Base-by-base conservation (phyloP, 2,329 filamentous ascomycete genomes). In the Dichotomopilus funicola region DNA sequence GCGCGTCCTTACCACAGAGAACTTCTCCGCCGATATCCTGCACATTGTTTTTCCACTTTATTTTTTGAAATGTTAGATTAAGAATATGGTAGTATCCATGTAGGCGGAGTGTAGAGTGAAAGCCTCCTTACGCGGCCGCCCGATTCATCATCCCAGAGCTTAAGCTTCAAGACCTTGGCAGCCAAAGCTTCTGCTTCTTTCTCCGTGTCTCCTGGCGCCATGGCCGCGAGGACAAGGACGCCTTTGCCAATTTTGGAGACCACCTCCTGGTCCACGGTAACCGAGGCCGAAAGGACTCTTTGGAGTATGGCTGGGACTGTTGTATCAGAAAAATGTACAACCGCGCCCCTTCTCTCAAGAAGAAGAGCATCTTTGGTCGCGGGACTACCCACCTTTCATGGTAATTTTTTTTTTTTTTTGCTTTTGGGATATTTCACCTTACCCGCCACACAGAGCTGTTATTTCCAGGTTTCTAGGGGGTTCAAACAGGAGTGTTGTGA, bases 201-300 rank as follows among this genome's bases (percentile, higher is more conserved):
- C 63, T 87, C 81, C 2, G 90, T 95, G 68, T 99, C 94, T 53
- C 91, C 87, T 42, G 90, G 91, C 36, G 88, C 91, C 44, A 99
- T 85, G 33, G 91, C 94, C 27, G 92, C 92, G 68, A 99, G 87
- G 36, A 97, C 90, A 6, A 99, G 78, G 44, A 99, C 75, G 35
- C 94, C 94, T 71, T 87, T 89, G 57, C 90, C 89, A 65, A 99
- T 97, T 3, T 87, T 88, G 1, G 94, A 97, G 46, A 99, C 82
- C 35, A 96, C 75, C 68, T 95, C 80, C 67, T 89, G 87, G 68
- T 99, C 91, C 51, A 99, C 92, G 1, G 91, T 94, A 65, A 99
- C 94, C 6, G 92, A 96, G 58, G 92, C 92, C 44, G 91, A 97
- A 58, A 96, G 83, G 51, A 99, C 94, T 62, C 94, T 83, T 73